Evolutionary conservation across 495 filamentous ascomycete genomes (phyloP), one percentile per base, ranked within the genome.

Genomic region (Tuber brumale): DNA sequence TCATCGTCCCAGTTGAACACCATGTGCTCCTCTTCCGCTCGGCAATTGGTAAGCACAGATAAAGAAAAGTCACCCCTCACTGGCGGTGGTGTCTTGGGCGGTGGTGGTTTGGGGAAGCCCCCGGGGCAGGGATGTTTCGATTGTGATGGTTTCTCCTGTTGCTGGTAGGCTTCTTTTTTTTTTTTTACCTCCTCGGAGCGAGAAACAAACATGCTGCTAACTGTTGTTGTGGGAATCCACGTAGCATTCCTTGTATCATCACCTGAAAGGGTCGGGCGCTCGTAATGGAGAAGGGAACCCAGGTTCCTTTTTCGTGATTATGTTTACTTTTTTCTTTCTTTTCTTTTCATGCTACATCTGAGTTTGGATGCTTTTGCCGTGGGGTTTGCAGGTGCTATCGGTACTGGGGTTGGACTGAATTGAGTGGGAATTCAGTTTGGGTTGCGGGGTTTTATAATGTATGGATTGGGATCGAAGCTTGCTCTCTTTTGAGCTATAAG

Each of bases 41-140:
- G 46, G 57, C 31, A 44, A 61, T 70, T 78, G 16, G 69, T 76
- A 70, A 70, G 76, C 37, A 73, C 72, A 48, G 72, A 75, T 21
- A 73, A 71, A 31, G 80, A 81, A 78, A 81, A 81, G 72, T 74
- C 78, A 44, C 79, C 79, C 23, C 80, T 82, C 69, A 69, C 74
- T 18, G 76, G 76, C 46, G 76, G 76, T 27, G 79, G 75, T 27
- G 75, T 78, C 72, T 43, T 81, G 73, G 37, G 73, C 74, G 73
- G 70, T 69, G 61, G 78, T 16, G 79, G 79, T 35, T 72, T 82
- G 66, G 76, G 79, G 43, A 82, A 75, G 31, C 80, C 80, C 37
- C 70, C 72, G 1, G 78, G 78, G 37, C 51, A 75, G 70, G 79
- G 76, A 73, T 80, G 78, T n/a, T 18, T 80, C 70, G 78, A 80